These are phyloP conservation scores for Forsythia suspensa DNA, from an alignment of 257 asterid genomes.

Conservation along the genomic window DNA sequence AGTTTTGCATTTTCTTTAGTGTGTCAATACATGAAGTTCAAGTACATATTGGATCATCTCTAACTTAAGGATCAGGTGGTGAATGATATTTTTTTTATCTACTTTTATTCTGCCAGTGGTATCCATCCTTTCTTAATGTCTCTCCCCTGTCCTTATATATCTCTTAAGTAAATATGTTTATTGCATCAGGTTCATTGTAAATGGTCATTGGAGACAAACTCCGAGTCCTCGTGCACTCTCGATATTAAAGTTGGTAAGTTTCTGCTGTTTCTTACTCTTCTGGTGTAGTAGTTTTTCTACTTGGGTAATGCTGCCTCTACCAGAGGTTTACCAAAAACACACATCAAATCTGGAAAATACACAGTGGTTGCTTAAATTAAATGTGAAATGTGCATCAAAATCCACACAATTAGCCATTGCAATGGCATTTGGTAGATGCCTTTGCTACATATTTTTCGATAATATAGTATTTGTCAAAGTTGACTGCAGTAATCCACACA, in stretches of 20 bases:
- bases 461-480: background rate
- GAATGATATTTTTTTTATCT: background rate
- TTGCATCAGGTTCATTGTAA: constrained; percentile 73
- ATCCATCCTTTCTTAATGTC: constrained; percentile 1
- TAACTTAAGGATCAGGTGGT: constrained; percentile 1
- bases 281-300: background rate
- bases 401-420: background rate
- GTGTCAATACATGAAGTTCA: background rate
- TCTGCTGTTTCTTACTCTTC: constrained; percentile 15
- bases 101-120: background rate
- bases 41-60: background rate
- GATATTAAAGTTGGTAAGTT: constrained; percentile 78
- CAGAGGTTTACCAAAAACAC: background rate
- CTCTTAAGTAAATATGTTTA: constrained; percentile 10
- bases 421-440: background rate
- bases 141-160: constrained; percentile 2
- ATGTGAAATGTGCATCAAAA: background rate
- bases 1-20: constrained; percentile 12
- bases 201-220: constrained; percentile 63
- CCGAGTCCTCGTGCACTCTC: constrained; percentile 64
- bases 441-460: background rate
- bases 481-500: background rate
- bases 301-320: background rate
- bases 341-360: background rate
- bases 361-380: background rate